A percentile compares a stretch with the other conserved stretches of the same genome.
These are phyloP conservation scores for Kwoniella newhampshirensis DNA, from an alignment of 768 basidiomycete genomes.

Conservation along the genomic window DNA sequence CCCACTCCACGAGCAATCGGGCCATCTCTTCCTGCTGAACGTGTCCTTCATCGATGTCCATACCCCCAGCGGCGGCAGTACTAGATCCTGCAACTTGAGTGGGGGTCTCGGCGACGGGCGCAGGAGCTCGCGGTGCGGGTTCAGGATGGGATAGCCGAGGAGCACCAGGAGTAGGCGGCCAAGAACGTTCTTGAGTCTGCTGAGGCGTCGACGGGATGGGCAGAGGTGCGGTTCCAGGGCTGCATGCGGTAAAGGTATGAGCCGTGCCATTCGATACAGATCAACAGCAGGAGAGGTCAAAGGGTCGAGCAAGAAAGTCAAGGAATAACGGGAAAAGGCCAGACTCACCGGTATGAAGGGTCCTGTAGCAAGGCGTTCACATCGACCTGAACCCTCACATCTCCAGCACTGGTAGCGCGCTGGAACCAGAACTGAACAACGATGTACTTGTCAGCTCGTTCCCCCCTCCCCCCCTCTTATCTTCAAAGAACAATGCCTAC, in stretches of 20 bases:
- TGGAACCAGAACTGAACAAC: constrained; percentile 51
- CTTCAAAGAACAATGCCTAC: constrained; percentile 58
- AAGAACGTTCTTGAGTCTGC: constrained; percentile 21
- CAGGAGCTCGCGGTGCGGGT: constrained; percentile 22
- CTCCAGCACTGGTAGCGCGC: constrained; percentile 22
- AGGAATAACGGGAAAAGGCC: background rate
- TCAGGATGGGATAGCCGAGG: constrained; percentile 27
- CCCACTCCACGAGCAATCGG: constrained; percentile 38
- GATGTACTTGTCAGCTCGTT: background rate
- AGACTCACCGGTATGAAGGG: constrained; percentile 39
- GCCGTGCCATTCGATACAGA: background rate
- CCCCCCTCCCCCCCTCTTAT: too few species aligned
- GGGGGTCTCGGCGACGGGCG: constrained; percentile 6
- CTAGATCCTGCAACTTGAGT: constrained; percentile 5
- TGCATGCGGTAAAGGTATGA: constrained; percentile 1
- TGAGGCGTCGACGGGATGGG: constrained; percentile 21
- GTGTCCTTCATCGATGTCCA: constrained; percentile 10
- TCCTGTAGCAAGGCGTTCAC: constrained; percentile 47
- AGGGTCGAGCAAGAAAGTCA: too few species aligned
- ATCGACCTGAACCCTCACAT: constrained; percentile 34
- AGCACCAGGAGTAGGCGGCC: constrained; percentile 38
- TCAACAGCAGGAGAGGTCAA: background rate
- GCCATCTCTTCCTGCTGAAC: constrained; percentile 38
- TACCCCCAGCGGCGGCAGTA: constrained; percentile 5
- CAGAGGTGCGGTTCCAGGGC: constrained; percentile 23